Percentiles rank a stretch among this genome's conserved stretches.
Conservation (phyloP, 2,329 filamentous ascomycete species). For the Gaeumannomyces sp. region DNA sequence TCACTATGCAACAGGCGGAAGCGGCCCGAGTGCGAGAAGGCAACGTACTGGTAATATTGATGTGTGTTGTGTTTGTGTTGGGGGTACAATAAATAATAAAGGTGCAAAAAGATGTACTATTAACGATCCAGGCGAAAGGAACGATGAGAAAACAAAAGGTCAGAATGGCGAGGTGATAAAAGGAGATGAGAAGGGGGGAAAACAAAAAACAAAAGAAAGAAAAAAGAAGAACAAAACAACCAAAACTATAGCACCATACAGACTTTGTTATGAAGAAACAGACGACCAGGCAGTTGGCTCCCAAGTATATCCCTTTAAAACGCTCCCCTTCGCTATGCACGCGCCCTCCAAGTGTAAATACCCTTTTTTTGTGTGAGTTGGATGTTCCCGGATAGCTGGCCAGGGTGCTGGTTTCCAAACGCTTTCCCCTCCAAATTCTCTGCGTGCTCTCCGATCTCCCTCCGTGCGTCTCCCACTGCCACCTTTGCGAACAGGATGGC, state of each 20-base stretch:
- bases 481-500: not conserved
- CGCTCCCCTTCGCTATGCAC: slow-evolving; percentile 10
- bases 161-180: not conserved
- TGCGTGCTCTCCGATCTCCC: not conserved
- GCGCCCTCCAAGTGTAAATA: slow-evolving; percentile 7
- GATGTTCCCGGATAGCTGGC: not conserved
- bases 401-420: not conserved
- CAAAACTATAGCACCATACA: slow-evolving; percentile 1
- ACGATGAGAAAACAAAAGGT: not conserved
- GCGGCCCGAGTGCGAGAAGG: not conserved
- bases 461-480: no score
- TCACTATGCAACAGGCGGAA: not conserved
- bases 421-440: not conserved
- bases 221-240: not conserved
- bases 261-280: not conserved
- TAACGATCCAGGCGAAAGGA: not conserved
- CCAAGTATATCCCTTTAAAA: slow-evolving; percentile 9
- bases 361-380: not conserved
- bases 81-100: not conserved
- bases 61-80: not conserved
- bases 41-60: not conserved
- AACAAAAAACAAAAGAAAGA: not conserved
- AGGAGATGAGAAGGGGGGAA: not conserved
- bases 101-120: slow-evolving; percentile 1
- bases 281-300: not conserved